Evolutionary conservation across 1,284 basidiomycete genomes (phyloP).

Genomic region (Pseudomicrostroma phylloplanum): DNA sequence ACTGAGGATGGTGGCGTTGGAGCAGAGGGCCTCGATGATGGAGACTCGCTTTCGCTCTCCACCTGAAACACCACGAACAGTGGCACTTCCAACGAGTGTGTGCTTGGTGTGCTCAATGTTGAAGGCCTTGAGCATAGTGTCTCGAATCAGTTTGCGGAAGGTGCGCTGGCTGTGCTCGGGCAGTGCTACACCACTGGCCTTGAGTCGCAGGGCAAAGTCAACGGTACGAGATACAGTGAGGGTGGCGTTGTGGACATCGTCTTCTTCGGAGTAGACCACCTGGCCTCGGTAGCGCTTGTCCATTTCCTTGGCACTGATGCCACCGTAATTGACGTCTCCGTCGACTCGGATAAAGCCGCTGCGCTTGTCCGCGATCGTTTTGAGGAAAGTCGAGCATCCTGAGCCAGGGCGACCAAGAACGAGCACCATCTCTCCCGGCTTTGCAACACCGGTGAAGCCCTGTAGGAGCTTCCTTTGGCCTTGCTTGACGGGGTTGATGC

Average conservation of each 20-base stretch:
- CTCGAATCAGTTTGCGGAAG: slow-evolving; percentile 57
- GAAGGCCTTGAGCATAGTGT: slow-evolving; percentile 62
- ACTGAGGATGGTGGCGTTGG: slow-evolving; percentile 58
- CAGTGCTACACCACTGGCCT: slow-evolving; percentile 40
- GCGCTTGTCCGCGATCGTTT: slow-evolving; percentile 65
- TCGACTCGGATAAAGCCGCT: slow-evolving; percentile 60
- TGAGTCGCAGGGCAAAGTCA: slow-evolving; percentile 36
- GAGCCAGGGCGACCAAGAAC: slow-evolving; percentile 77
- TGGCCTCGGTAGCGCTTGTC: slow-evolving; percentile 62
- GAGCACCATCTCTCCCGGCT: slow-evolving; percentile 43
- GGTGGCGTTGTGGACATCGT: slow-evolving; percentile 70
- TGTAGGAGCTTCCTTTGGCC: slow-evolving; percentile 16
- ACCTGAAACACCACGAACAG: slow-evolving; percentile 69
- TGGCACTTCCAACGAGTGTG: slow-evolving; percentile 66
- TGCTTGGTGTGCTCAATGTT: slow-evolving; percentile 67
- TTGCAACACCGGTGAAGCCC: slow-evolving; percentile 30
- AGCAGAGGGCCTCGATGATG: slow-evolving; percentile 62
- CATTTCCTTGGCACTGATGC: slow-evolving; percentile 58
- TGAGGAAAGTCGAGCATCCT: slow-evolving; percentile 69
- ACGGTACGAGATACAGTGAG: slow-evolving; percentile 58
- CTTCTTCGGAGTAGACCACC: slow-evolving; percentile 69
- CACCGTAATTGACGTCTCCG: slow-evolving; percentile 66
- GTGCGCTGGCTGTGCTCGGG: slow-evolving; percentile 54
- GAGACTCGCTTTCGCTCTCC: slow-evolving; percentile 62
- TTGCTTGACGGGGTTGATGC: slow-evolving; percentile 22